Conservation (phyloP, 2,329 filamentous ascomycete species). For the Fusarium beomiforme region DNA sequence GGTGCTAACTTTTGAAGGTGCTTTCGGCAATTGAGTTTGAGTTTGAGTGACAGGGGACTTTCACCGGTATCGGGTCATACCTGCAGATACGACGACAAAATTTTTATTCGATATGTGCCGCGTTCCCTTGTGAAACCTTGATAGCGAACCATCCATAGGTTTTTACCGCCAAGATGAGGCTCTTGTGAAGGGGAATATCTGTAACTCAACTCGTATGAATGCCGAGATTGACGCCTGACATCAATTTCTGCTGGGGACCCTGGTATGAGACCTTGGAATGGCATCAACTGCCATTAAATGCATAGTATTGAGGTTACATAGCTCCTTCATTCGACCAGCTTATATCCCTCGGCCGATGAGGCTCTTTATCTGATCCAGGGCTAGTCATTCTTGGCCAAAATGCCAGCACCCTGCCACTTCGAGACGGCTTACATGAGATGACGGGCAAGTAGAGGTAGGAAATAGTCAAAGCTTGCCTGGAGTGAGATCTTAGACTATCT, state of each 20-base stretch:
- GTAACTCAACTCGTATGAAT: rapidly evolving
- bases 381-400: not conserved
- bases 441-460: not conserved
- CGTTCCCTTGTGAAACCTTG: rapidly evolving
- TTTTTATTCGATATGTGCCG: not conserved
- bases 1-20: too few relatives aligned
- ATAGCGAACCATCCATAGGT: rapidly evolving
- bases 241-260: rapidly evolving
- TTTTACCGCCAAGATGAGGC: rapidly evolving
- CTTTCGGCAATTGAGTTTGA: not conserved
- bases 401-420: rapidly evolving
- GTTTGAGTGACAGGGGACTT: rapidly evolving
- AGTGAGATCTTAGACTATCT: too few relatives aligned
- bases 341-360: not conserved
- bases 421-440: rapidly evolving
- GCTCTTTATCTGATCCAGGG: rapidly evolving
- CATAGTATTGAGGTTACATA: not conserved
- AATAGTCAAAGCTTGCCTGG: too few relatives aligned
- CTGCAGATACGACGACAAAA: not conserved
- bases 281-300: rapidly evolving
- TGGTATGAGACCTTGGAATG: not conserved
- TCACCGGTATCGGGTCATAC: not conserved
- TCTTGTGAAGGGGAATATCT: rapidly evolving
- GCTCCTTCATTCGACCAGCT: not conserved
- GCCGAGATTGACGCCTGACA: rapidly evolving